A percentile compares a stretch with the other conserved stretches of the same genome.
Evolutionary conservation across 2,329 filamentous ascomycete genomes (phyloP).

Genomic region (Lojkania enalia): DNA sequence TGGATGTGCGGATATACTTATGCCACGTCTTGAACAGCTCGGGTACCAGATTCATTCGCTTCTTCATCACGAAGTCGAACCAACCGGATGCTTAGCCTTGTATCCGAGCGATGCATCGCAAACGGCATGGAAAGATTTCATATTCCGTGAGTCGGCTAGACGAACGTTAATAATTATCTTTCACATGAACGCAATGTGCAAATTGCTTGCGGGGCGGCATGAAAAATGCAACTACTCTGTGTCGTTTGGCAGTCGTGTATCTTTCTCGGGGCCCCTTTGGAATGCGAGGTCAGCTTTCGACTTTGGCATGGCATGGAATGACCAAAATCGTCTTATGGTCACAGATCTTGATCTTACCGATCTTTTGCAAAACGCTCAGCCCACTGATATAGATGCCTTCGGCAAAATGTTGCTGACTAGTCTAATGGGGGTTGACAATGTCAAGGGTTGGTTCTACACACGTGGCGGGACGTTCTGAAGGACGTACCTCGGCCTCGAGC

Average conservation of each 20-base stretch:
- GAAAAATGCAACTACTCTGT: slow-evolving; percentile 16
- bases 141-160: slow-evolving; percentile 58
- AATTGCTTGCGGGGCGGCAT: slow-evolving; percentile 21
- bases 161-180: slow-evolving; percentile 56
- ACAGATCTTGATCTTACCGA: slow-evolving; percentile 32
- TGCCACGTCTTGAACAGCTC: slow-evolving; percentile 23
- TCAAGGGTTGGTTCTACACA: slow-evolving; percentile 34
- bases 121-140: slow-evolving; percentile 56
- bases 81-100: slow-evolving; percentile 37
- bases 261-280: slow-evolving; percentile 36
- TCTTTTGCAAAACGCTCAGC: slow-evolving; percentile 23
- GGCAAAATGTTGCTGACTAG: slow-evolving; percentile 32
- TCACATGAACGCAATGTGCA: slow-evolving; percentile 46
- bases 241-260: slow-evolving; percentile 19
- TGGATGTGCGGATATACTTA: slow-evolving; percentile 19
- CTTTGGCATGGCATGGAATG: slow-evolving; percentile 38
- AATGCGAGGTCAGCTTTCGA: slow-evolving; percentile 32
- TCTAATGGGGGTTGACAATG: slow-evolving; percentile 33
- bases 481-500: too few relatives aligned
- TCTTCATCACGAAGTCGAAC: slow-evolving; percentile 19
- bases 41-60: slow-evolving; percentile 11
- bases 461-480: slow-evolving; percentile 24
- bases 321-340: slow-evolving; percentile 33
- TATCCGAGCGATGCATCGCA: slow-evolving; percentile 42
- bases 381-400: slow-evolving; percentile 36